A percentile compares a stretch with the other conserved stretches of the same genome.
phyloP scores from a whole-genome alignment of 257 asterid genomes.

The Petunia axillaris region DNA sequence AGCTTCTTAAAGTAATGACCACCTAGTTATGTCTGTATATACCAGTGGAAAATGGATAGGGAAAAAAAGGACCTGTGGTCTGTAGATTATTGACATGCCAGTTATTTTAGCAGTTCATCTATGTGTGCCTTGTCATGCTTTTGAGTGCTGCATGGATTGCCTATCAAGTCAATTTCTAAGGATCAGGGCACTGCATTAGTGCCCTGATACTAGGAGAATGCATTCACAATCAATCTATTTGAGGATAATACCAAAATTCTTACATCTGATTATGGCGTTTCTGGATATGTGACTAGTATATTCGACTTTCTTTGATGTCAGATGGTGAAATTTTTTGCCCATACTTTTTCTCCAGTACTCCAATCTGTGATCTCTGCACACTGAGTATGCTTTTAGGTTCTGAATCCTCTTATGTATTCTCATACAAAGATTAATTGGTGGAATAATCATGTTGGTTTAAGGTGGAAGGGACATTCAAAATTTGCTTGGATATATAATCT shows the following conservation, averaged over 20 bases:
- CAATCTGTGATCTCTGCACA: not conserved
- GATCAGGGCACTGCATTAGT: not conserved
- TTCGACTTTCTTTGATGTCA: not conserved
- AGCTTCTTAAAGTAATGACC: not conserved
- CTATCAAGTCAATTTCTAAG: not conserved
- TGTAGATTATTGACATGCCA: not conserved
- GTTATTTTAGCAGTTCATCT: not conserved
- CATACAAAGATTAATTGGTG: too few relatives aligned
- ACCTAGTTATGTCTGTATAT: not conserved
- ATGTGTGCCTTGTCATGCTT: not conserved
- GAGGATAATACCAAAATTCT: not conserved
- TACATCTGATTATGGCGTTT: not conserved
- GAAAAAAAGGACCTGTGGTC: not conserved
- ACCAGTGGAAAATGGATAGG: not conserved
- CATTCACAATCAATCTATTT: not conserved
- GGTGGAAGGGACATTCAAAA: too few relatives aligned
- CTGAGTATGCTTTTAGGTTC: not conserved
- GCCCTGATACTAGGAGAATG: not conserved
- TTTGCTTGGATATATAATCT: not conserved
- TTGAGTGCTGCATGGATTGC: not conserved
- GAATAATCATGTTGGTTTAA: too few relatives aligned
- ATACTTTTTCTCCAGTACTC: not conserved
- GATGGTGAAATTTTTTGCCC: not conserved
- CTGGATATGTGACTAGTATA: not conserved
- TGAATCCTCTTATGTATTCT: too few relatives aligned